A percentile compares a stretch with the other conserved stretches of the same genome.
phyloP scores from a whole-genome alignment of 2,329 filamentous ascomycete genomes.

The Pseudogymnoascus sp. region DNA sequence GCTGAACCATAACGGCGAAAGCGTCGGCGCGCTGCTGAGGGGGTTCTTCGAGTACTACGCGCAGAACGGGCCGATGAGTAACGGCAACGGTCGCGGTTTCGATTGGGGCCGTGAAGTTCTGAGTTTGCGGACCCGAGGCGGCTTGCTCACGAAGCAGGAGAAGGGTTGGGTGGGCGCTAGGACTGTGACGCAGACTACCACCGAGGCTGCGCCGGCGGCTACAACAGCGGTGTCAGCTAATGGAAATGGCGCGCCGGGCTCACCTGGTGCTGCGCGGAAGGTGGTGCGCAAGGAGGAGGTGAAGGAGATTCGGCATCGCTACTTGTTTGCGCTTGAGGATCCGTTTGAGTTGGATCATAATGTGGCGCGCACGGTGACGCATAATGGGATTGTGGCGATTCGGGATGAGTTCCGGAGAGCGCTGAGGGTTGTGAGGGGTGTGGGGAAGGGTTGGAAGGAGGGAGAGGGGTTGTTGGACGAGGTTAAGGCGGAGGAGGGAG shows the following conservation, averaged over 20 bases:
- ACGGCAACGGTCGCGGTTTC: slow-evolving; percentile 47
- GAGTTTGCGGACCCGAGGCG: slow-evolving; percentile 64
- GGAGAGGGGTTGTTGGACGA: slow-evolving; percentile 12
- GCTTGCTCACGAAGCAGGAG: slow-evolving; percentile 62
- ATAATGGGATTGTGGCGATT: slow-evolving; percentile 72
- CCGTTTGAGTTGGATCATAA: slow-evolving; percentile 87
- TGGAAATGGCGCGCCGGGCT: background rate
- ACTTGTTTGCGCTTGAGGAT: slow-evolving; percentile 84
- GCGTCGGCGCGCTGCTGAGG: slow-evolving; percentile 62
- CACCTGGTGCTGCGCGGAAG: slow-evolving; percentile 11
- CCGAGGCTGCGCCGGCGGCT: slow-evolving; percentile 17
- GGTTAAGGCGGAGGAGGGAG: slow-evolving; percentile 23
- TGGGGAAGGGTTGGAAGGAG: slow-evolving; percentile 33
- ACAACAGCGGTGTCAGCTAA: background rate
- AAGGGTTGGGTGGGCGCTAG: slow-evolving; percentile 86
- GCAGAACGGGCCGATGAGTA: slow-evolving; percentile 47
- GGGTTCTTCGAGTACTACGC: slow-evolving; percentile 89
- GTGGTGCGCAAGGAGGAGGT: slow-evolving; percentile 25
- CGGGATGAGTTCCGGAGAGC: slow-evolving; percentile 78
- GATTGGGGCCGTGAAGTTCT: slow-evolving; percentile 75
- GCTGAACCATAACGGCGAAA: slow-evolving; percentile 61
- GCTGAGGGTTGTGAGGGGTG: slow-evolving; percentile 57
- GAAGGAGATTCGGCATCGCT: slow-evolving; percentile 70
- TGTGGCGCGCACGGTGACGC: slow-evolving; percentile 76
- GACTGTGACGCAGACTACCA: slow-evolving; percentile 51